Evolutionary conservation across 192 early-diverging fungal genomes (phyloP), one percentile per base, ranked within the genome.

Genomic region (Haplosporangium gracile): DNA sequence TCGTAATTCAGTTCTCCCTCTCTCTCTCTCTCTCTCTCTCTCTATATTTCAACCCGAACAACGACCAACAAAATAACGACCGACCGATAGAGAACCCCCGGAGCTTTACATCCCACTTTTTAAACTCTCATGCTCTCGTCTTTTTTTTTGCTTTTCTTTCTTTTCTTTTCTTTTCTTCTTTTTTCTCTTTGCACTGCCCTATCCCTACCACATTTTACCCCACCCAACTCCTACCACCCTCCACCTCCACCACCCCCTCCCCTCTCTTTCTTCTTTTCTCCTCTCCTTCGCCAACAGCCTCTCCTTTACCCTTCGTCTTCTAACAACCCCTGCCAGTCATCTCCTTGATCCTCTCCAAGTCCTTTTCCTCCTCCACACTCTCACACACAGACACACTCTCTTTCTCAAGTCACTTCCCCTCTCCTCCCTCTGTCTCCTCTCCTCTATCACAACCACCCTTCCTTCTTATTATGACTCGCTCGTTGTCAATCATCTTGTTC

Each of bases 401-500:
- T n/a, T n/a, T 24, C 68, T 39, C 76, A 2, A 43, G 42, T 5
- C 39, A n/a, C n/a, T 24, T 47, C 26, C 32, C 15, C 47, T 51
- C 69, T 47, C 20, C 32, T 55, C 45, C 63, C 29, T 15, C 73
- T 32, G 34, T 13, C 60, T 9, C 20, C 57, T 18, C 60, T 49
- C 47, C 55, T 32, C 26, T n/a, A 26, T 9, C 53, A 20, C 47
- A 20, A 26, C 43, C 32, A 5, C 38, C 36, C 68, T 24, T 68
- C 20, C 11, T 36, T 38, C 22, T 32, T 26, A 55, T 60, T 24
- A 77, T 74, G 75, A 63, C 81, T 38, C 82, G 77, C 60, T 68
- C 76, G 9, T 24, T 76, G 75, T 45, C 77, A 10, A 6, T 74
- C 47, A 22, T 76, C 40, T 15, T 86, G 72, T 42, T 80, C 15